Evolutionary conservation across 768 basidiomycete species (phyloP).

Genomic region (Panellus pusillus): DNA sequence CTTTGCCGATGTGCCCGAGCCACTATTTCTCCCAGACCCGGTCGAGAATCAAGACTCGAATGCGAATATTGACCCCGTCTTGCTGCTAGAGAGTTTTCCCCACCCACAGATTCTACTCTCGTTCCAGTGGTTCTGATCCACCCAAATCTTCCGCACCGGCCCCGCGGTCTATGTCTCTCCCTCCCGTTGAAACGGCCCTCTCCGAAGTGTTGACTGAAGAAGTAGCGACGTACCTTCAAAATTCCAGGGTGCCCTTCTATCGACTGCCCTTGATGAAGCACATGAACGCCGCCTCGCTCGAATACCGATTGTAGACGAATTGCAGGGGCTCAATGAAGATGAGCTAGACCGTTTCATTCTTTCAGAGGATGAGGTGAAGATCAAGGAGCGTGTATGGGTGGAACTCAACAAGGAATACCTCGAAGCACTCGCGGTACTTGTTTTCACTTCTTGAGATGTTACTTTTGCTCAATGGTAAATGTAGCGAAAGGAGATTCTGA

Average conservation of each 20-base stretch:
- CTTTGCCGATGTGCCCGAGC: conserved; percentile 52
- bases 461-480: conserved; percentile 45
- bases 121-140: neutral
- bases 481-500: conserved; percentile 64
- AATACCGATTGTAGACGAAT: conserved; percentile 55
- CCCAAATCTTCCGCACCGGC: conserved; percentile 5
- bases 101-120: conserved; percentile 1
- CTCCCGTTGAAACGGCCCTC: conserved; percentile 58
- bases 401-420: conserved; percentile 91
- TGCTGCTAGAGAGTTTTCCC: conserved; percentile 33
- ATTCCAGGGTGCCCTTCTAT: conserved; percentile 57
- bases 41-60: conserved; percentile 39
- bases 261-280: conserved; percentile 64
- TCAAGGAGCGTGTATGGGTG: conserved; percentile 93
- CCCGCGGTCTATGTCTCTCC: conserved; percentile 20
- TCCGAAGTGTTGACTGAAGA: conserved; percentile 68
- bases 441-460: conserved; percentile 3
- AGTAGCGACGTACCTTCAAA: conserved; percentile 64
- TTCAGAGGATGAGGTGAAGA: conserved; percentile 74
- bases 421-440: conserved; percentile 80
- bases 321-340: conserved; percentile 83
- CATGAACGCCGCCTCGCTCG: conserved; percentile 62
- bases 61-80: conserved; percentile 58
- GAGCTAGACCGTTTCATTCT: conserved; percentile 83
- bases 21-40: conserved; percentile 47